Percentiles rank a stretch among this genome's conserved stretches.
Evolutionary conservation across 139 green algal genomes (phyloP).

Genomic region (Chlorella sorokiniana): DNA sequence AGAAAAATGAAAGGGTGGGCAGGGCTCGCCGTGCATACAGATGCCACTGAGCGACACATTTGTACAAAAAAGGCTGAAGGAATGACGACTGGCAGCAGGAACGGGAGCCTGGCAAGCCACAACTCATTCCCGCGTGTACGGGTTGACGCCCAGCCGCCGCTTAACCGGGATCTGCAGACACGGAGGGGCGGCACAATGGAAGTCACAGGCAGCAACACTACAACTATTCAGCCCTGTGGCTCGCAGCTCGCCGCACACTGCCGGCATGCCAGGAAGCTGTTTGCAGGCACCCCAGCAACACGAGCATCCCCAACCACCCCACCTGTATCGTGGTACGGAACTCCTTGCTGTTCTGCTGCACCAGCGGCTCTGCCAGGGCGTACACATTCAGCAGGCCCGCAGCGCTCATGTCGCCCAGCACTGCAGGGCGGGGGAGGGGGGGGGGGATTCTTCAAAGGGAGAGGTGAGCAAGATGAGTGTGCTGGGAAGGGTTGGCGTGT

Average conservation of each 20-base stretch:
- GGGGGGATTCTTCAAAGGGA: background rate
- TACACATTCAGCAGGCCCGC: conserved; percentile 24
- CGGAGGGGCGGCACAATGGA: background rate
- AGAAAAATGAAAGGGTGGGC: too few relatives aligned
- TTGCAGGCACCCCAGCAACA: background rate
- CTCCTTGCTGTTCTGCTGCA: conserved; percentile 11
- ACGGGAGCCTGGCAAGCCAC: background rate
- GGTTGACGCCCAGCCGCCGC: background rate
- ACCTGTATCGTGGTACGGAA: conserved; percentile 25
- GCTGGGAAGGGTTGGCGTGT: background rate
- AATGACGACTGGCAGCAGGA: background rate
- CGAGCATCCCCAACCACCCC: background rate
- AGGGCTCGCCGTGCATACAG: too few relatives aligned
- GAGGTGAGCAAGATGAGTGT: background rate
- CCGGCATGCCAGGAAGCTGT: background rate
- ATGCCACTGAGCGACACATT: too few relatives aligned
- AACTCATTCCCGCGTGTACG: background rate
- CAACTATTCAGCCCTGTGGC: too few relatives aligned
- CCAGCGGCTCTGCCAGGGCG: background rate
- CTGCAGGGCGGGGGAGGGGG: background rate
- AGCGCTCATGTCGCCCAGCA: conserved; percentile 28
- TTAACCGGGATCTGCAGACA: conserved; percentile 13
- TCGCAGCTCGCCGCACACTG: too few relatives aligned
- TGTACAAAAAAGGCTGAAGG: too few relatives aligned
- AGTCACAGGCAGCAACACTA: background rate